Evolutionary conservation across 148 eudicot species (phyloP), one percentile per base, ranked within the genome.

Genomic region (Agrostemma githago): DNA sequence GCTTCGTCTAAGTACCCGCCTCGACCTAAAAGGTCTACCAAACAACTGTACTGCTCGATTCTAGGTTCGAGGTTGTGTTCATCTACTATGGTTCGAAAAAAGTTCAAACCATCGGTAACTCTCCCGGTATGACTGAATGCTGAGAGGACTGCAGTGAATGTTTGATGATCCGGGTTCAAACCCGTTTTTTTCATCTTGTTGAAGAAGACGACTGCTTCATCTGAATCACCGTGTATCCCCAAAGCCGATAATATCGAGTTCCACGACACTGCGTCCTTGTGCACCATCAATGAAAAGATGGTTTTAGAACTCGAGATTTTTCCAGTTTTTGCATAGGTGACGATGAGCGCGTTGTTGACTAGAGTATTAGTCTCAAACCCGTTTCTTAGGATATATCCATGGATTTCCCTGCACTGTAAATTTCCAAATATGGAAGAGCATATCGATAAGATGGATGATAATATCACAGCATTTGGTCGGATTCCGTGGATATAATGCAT

Each of bases 11-110:
- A 53, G 54, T 68, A 79, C 10, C 85, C 83, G 15, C 80, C 83
- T 17, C 89, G 83, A 15, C 89, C 89, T 67, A 84, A 77, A 71
- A 86, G 79, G 75, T 86, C 89, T 76, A 86, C 89, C 79, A 86
- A 82, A 72, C 89, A 84, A 37, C 80, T 85, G 75, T 82, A 86
- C 43, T 86, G 86, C 73, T 86, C 81, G 7, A 79, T 70, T 72
- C 76, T 74, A 5, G 83, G 83, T 61, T 81, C 66, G 5, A 80
- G 77, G 66, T 46, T 74, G 8, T 62, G 48, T 60, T 70, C 79
- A 70, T 82, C 72, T 68, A 62, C 44, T 86, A 86, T 84, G 41
- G 72, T 76, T 78, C 56, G 41, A 53, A 86, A 84, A 61, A 73
- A 82, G 42, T 73, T 44, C 73, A 71, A 69, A 6, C 89, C 89